Evolutionary conservation across 257 asterid species (phyloP).

Genomic region (Solanum dulcamara): DNA sequence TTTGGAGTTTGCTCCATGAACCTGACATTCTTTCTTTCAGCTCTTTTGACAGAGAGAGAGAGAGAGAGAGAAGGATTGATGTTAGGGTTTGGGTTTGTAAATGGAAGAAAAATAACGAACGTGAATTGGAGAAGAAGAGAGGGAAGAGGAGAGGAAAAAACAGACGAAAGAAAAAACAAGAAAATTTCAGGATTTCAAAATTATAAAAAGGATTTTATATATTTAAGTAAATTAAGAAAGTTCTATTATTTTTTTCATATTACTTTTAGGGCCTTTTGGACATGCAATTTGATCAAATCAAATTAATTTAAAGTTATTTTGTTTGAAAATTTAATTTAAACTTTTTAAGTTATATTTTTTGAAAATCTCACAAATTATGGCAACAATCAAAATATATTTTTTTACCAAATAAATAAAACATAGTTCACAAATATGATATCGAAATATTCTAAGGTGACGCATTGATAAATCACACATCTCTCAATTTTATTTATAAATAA

Average conservation of each 20-base stretch:
- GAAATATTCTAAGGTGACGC: neutral
- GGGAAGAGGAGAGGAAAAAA: neutral
- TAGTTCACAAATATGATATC: neutral
- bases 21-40: constrained; percentile 9
- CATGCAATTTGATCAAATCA: no score
- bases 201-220: neutral
- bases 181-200: neutral
- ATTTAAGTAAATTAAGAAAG: no score
- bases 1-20: constrained; percentile 22
- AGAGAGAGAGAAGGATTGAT: neutral
- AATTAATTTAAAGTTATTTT: no score
- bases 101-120: neutral
- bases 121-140: neutral
- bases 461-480: no score
- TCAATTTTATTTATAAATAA: neutral
- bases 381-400: no score
- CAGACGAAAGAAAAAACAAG: neutral
- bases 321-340: no score
- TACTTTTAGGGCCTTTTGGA: no score
- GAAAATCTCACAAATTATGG: no score
- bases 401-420: neutral
- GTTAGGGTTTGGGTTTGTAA: neutral
- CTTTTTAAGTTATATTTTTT: no score
- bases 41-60: neutral
- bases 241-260: no score